These are phyloP conservation scores for Buddleja alternifolia DNA, from an alignment of 257 asterid genomes.

Conservation along the genomic window DNA sequence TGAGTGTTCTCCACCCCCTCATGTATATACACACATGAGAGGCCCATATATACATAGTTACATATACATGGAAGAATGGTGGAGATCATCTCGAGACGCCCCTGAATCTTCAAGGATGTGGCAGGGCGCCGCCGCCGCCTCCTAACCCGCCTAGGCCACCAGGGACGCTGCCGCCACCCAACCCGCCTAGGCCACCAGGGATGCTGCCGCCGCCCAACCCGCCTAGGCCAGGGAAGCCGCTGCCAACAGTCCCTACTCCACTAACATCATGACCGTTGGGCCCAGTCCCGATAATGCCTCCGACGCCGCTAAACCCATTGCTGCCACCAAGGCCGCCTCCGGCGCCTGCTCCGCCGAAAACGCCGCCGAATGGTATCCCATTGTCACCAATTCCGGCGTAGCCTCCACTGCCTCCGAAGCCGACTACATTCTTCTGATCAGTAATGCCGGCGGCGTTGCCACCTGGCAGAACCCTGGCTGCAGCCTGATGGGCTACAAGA, in stretches of 20 bases:
- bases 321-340: slow-evolving; percentile 36
- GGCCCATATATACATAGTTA: too few species aligned
- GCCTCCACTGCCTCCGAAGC: slow-evolving; percentile 45
- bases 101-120: too few species aligned
- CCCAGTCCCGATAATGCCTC: slow-evolving; percentile 47
- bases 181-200: slow-evolving; percentile 14
- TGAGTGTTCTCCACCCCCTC: too few species aligned
- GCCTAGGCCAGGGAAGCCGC: slow-evolving; percentile 38
- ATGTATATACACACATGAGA: too few species aligned
- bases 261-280: slow-evolving; percentile 36
- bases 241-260: slow-evolving; percentile 23
- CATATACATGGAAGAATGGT: too few species aligned
- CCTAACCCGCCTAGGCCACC: slow-evolving; percentile 28
- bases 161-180: slow-evolving; percentile 30
- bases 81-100: too few species aligned
- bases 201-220: slow-evolving; percentile 16
- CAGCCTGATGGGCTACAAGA: slow-evolving; percentile 21
- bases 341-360: slow-evolving; percentile 42
- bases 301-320: slow-evolving; percentile 35
- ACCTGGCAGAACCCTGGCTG: slow-evolving; percentile 43
- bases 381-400: slow-evolving; percentile 44
- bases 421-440: slow-evolving; percentile 42
- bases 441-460: slow-evolving; percentile 27
- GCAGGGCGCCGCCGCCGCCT: slow-evolving; percentile 32
- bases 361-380: slow-evolving; percentile 53